Conservation (phyloP, 371 early-diverging fungal species). For the Circinella minor region DNA sequence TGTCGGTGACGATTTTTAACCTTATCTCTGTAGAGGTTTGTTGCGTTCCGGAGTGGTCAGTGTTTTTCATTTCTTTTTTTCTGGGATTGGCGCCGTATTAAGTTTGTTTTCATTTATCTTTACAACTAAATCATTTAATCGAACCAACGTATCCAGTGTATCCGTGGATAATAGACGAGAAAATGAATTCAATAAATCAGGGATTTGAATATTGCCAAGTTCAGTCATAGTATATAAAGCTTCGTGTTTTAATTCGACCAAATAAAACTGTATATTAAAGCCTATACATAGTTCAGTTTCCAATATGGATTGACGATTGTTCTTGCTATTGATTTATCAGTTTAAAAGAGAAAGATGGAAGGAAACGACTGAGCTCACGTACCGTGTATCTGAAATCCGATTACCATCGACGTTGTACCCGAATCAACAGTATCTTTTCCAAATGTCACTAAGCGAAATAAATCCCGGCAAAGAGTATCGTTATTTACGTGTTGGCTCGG, state of each 20-base stretch:
- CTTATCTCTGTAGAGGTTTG: too few species aligned
- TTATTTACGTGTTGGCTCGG: conserved; percentile 10
- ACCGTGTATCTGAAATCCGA: conserved; percentile 9
- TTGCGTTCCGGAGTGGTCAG: too few species aligned
- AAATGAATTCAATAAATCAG: too few species aligned
- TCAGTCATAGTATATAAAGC: conserved; percentile 11
- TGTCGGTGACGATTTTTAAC: too few species aligned
- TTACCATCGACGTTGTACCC: background rate
- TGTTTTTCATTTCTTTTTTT: too few species aligned
- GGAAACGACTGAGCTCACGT: background rate
- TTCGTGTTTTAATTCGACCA: conserved; percentile 5
- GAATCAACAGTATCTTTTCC: conserved; percentile 12
- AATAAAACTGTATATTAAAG: conserved; percentile 13
- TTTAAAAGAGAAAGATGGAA: background rate
- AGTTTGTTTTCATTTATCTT: too few species aligned
- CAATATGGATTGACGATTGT: background rate
- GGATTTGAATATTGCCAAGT: too few species aligned
- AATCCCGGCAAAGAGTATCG: conserved; percentile 9
- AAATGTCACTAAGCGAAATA: conserved; percentile 12
- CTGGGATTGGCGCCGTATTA: too few species aligned
- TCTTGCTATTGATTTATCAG: background rate
- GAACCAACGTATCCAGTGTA: too few species aligned
- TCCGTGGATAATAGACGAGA: too few species aligned
- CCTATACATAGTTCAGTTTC: conserved; percentile 9
- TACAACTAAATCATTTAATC: too few species aligned